Evolutionary conservation across 2,329 filamentous ascomycete genomes (phyloP), one percentile per base, ranked within the genome.

Genomic region (Ophiostoma quercus): DNA sequence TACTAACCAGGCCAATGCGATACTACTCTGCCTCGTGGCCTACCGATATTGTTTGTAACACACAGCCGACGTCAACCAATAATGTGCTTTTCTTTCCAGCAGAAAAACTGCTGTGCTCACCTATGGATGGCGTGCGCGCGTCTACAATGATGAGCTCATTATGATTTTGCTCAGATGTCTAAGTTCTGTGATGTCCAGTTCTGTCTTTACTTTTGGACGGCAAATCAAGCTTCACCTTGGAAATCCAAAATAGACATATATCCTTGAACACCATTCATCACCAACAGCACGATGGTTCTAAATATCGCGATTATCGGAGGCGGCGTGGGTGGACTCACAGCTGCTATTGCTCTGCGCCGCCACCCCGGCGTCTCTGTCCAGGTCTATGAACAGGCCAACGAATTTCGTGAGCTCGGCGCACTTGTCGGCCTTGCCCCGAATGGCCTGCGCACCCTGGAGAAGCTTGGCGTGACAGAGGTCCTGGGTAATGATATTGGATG

Each of bases 291-390:
- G 9, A 57, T 57, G 51, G 51, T 57, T 25, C 22, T 62, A 2
- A 16, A 32, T 19, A 34, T 62, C 32, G 57, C 25, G 11, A 62
- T 62, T 5, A 62, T 62, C 8, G 57, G 57, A 22, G 57, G 57
- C 29, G 57, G 51, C 22, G n/a, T 57, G n/a, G 51, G 51, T 6
- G 51, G 51, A 25, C 51, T 57, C 16, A 25, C 51, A 12, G 51
- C 51, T 57, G 51, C 51, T 29, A 57, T 57, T 29, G 51, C 66
- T n/a, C 69, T 70, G 14, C 68, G 70, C 12, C 68, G 62, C 1
- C 70, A 70, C 29, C 70, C 70, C 0, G 60, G 68, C 22, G 43
- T 71, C 43, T 14, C 43, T 14, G 70, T 71, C 9, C 66, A 71
- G 34, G 68, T 71, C 12, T 71, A 70, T 25, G 70, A 71, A 34